Evolutionary conservation across 2,329 filamentous ascomycete species (phyloP), one percentile per base, ranked within the genome.

Genomic region (Akanthomyces uredinophilus): DNA sequence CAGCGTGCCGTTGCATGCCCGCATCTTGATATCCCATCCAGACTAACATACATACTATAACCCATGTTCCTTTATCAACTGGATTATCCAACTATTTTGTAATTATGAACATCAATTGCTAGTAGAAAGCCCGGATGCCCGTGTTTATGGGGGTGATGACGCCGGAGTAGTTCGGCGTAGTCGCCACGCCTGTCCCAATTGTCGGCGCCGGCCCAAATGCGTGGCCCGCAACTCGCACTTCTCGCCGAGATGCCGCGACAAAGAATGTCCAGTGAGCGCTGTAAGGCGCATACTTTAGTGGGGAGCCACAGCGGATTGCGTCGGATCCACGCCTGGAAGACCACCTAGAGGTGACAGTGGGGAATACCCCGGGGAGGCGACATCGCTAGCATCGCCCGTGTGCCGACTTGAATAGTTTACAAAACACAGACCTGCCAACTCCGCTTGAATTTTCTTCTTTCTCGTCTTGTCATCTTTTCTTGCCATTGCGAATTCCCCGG

Each of bases 161-260:
- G 29, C 22, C 55, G 55, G 55, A 58, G 55, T 58, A 58, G 46
- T 50, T 61, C 59, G 59, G 59, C 16, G 59, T 61, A 61, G 51
- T 55, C 32, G 43, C 24, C 29, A 29, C 14, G 37, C 14, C 5
- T 49, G 44, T 27, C 5, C 14, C 14, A 13, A 14, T 27, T 5
- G 44, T 61, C 50, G 58, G 58, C 50, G 50, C 60, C 43, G 51
- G 37, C 29, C 27, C 41, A 51, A 43, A 6, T 20, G 43, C 51
- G 50, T 10, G 35, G 29, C 18, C 22, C 7, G 22, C 27, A 44
- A 3, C 37, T 62, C 61, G 53, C 46, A 59, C 61, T 58, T 53
- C 53, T 58, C 59, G 35, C 61, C 61, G 61, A 62, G 22, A 6
- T 18, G 3, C 11, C n/a, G 24, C 61, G 61, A 47, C 29, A 39